These are phyloP conservation scores for Blastomyces percursus DNA, from an alignment of 2,329 filamentous ascomycete genomes.

Conservation along the genomic window DNA sequence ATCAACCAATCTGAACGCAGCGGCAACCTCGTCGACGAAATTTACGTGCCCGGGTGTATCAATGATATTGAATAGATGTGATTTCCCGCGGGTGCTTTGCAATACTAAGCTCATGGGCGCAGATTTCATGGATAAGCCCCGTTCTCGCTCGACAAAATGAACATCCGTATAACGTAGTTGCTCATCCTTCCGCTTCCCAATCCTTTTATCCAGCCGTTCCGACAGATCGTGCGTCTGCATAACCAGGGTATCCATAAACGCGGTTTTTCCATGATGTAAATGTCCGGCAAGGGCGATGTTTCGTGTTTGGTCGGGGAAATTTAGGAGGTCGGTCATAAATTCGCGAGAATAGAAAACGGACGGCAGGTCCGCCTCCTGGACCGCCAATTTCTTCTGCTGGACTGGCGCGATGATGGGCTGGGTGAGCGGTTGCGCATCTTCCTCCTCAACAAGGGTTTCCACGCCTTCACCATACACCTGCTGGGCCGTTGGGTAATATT, in stretches of 20 bases:
- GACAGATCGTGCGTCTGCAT: slow-evolving; percentile 85
- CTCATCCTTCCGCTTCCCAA: slow-evolving; percentile 72
- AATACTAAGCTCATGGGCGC: slow-evolving; percentile 90
- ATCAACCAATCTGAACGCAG: slow-evolving; percentile 75
- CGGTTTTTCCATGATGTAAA: slow-evolving; percentile 94
- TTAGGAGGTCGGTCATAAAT: slow-evolving; percentile 94
- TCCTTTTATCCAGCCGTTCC: slow-evolving; percentile 66
- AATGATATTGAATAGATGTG: slow-evolving; percentile 85
- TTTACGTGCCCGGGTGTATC: slow-evolving; percentile 98
- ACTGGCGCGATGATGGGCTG: slow-evolving; percentile 91
- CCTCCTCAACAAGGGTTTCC: slow-evolving; percentile 90
- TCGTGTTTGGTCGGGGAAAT: slow-evolving; percentile 84
- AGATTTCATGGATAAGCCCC: slow-evolving; percentile 83
- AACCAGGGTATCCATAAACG: slow-evolving; percentile 97
- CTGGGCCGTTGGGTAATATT: slow-evolving; percentile 96
- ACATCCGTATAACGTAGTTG: slow-evolving; percentile 92
- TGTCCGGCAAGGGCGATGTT: slow-evolving; percentile 90
- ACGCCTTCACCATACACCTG: slow-evolving; percentile 92
- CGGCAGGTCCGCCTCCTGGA: slow-evolving; percentile 84
- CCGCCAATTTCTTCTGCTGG: slow-evolving; percentile 88
- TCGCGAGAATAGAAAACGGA: slow-evolving; percentile 75
- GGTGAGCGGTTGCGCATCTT: slow-evolving; percentile 85
- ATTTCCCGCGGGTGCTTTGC: slow-evolving; percentile 81
- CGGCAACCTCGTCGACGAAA: slow-evolving; percentile 93
- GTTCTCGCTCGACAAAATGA: slow-evolving; percentile 75